Base-by-base conservation (phyloP, 2,329 filamentous ascomycete species). In the Talaromyces sp. region DNA sequence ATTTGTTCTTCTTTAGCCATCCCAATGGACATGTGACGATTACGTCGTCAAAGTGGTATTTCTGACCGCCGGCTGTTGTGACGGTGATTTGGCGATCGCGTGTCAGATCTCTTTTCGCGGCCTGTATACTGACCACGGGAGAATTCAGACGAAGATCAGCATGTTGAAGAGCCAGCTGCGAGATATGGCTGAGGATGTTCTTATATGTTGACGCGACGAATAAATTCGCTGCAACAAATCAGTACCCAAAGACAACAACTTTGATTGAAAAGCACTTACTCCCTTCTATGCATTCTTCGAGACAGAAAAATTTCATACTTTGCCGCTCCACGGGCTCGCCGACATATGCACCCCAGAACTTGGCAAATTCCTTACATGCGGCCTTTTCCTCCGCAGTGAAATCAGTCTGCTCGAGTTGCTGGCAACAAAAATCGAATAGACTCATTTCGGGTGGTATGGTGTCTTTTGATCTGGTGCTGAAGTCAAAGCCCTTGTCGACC, bases 231-330 rank as follows among this genome's bases (percentile, higher is more conserved):
- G 61, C 27, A 44, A 31, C 4, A 36, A 4, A 34, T 62, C n/a
- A 59, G 57, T 51, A 40, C 30, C 18, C 27, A 28, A 12, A 8
- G 23, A 23, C 3, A 16, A 51, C 28, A 6, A 36, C 12, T 10
- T 16, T n/a, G 18, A 18, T 34, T 33, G 7, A 14, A 7, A 51
- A n/a, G 27, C 16, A 71, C 77, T 64, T 71, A 79, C 81, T 78
- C 18, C 86, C 86, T 67, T 88, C 86, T 56, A 88, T 84, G 61
- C 85, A 87, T 69, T 88, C 85, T 68, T 89, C 87, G 31, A 89
- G 75, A 77, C 83, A 87, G 68, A 88, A 87, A 71, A 85, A 89
- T 67, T 82, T 85, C 64, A 89, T 71, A 67, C 84, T 87, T 69
- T 89, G 86, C 52, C 74, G 79, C 66, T 84, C 81, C 33, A 87